Evolutionary conservation across 768 basidiomycete genomes (phyloP).

Genomic region (Amylocystis lapponica): DNA sequence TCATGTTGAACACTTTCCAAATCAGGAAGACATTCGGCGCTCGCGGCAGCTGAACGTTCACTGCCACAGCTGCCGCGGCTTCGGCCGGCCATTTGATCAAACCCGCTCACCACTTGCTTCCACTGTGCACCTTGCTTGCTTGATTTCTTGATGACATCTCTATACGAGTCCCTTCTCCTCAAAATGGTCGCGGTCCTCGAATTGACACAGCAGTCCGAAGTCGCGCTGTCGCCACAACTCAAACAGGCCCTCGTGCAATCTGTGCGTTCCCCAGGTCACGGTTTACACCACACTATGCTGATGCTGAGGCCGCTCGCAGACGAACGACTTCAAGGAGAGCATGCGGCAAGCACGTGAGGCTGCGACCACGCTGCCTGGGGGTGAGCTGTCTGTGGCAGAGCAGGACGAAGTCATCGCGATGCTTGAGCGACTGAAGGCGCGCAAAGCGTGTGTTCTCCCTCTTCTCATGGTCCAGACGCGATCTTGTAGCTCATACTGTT

Average conservation of each 20-base stretch:
- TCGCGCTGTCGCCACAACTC: constrained; percentile 46
- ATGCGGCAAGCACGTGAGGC: constrained; percentile 55
- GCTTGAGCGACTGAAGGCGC: constrained; percentile 56
- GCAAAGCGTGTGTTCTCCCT: constrained; percentile 47
- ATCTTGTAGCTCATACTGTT: no score
- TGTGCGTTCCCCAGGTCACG: constrained; percentile 30
- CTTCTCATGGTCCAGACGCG: no score
- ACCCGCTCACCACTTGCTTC: no score
- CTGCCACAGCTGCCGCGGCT: no score
- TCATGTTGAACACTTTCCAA: no score
- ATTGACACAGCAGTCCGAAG: constrained; percentile 53
- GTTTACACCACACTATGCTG: background rate
- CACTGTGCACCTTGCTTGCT: no score
- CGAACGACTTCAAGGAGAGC: constrained; percentile 62
- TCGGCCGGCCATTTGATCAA: no score
- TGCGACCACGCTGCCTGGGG: constrained; percentile 58
- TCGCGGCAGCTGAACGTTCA: no score
- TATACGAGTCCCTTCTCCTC: constrained; percentile 52
- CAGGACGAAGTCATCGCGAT: constrained; percentile 69
- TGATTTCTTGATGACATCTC: constrained; percentile 4
- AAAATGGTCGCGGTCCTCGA: constrained; percentile 60
- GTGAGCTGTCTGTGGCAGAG: constrained; percentile 61
- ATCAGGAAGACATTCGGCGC: no score
- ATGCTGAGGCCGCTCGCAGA: constrained; percentile 34
- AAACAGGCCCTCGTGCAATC: constrained; percentile 66